phyloP scores from a whole-genome alignment of 192 early-diverging fungal genomes.

The Coemansia sp. region DNA sequence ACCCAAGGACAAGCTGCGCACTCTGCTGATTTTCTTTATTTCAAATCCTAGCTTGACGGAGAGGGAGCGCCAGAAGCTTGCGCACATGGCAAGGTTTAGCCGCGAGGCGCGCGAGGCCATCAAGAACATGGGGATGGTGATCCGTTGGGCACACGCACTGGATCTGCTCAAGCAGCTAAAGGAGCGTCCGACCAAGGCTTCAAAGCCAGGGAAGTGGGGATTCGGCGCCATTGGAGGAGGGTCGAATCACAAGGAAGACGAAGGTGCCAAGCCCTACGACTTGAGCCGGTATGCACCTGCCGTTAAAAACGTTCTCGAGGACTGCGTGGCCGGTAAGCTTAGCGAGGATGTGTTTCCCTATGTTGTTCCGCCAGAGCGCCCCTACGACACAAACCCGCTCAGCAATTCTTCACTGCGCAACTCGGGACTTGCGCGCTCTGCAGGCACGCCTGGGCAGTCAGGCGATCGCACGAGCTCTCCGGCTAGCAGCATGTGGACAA shows the following conservation, averaged over 20 bases:
- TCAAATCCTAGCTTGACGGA: constrained; percentile 49
- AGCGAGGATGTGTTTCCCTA: constrained; percentile 56
- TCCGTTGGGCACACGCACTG: constrained; percentile 53
- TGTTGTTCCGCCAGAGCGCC: constrained; percentile 52
- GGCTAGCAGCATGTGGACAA: constrained; percentile 52
- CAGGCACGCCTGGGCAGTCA: constrained; percentile 15
- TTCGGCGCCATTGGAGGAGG: constrained; percentile 32
- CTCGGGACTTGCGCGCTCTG: constrained; percentile 25
- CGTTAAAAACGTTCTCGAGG: constrained; percentile 47
- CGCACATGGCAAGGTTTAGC: constrained; percentile 48
- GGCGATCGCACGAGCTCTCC: constrained; percentile 37
- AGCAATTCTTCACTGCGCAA: constrained; percentile 17
- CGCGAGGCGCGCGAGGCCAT: constrained; percentile 49
- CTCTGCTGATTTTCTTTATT: constrained; percentile 46
- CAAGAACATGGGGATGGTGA: constrained; percentile 50
- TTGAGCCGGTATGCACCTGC: constrained; percentile 50
- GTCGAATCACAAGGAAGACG: constrained; percentile 17
- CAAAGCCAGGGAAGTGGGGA: constrained; percentile 49
- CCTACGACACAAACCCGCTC: constrained; percentile 22
- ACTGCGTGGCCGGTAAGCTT: constrained; percentile 41
- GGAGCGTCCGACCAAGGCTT: constrained; percentile 31
- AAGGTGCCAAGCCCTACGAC: constrained; percentile 42
- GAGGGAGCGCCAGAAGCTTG: constrained; percentile 48
- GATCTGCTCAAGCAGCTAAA: constrained; percentile 50
- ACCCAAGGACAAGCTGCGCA: constrained; percentile 49